phyloP scores from a whole-genome alignment of 2,329 filamentous ascomycete genomes.

The Exophiala calicioides region DNA sequence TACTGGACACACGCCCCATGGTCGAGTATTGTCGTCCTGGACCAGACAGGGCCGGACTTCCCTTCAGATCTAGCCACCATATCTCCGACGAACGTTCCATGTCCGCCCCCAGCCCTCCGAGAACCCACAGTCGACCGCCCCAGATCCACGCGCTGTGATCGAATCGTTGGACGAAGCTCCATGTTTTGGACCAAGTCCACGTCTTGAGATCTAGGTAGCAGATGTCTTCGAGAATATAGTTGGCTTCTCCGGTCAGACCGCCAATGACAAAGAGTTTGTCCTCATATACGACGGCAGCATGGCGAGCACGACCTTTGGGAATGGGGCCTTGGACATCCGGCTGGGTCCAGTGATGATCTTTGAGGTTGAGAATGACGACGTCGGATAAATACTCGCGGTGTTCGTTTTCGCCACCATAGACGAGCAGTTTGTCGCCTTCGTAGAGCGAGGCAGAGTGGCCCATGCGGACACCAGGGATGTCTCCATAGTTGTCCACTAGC shows the following conservation, averaged over 20 bases:
- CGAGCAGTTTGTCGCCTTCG: slow-evolving; percentile 89
- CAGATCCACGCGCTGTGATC: slow-evolving; percentile 95
- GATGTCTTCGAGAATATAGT: slow-evolving; percentile 89
- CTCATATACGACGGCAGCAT: slow-evolving; percentile 91
- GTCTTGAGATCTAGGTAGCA: slow-evolving; percentile 97
- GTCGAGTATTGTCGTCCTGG: slow-evolving; percentile 24
- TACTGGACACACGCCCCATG: slow-evolving; percentile 24
- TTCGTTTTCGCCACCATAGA: slow-evolving; percentile 98
- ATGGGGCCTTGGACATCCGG: slow-evolving; percentile 81
- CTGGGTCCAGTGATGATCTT: slow-evolving; percentile 92
- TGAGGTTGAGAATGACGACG: slow-evolving; percentile 92
- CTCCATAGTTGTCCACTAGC: slow-evolving; percentile 89
- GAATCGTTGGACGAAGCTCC: slow-evolving; percentile 92
- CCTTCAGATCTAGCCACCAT: slow-evolving; percentile 96
- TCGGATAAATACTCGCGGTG: slow-evolving; percentile 94
- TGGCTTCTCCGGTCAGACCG: slow-evolving; percentile 91
- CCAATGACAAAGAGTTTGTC: slow-evolving; percentile 96
- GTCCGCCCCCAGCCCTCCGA: slow-evolving; percentile 89
- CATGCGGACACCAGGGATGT: slow-evolving; percentile 41
- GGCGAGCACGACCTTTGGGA: slow-evolving; percentile 85
- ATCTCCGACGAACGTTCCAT: slow-evolving; percentile 97
- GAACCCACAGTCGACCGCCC: slow-evolving; percentile 91
- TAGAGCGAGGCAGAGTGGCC: slow-evolving; percentile 94
- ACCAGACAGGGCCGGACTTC: slow-evolving; percentile 73
- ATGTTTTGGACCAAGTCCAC: slow-evolving; percentile 94